A percentile compares a stretch with the other conserved stretches of the same genome.
Evolutionary conservation across 768 basidiomycete species (phyloP).

Genomic region (Collybia sp.): DNA sequence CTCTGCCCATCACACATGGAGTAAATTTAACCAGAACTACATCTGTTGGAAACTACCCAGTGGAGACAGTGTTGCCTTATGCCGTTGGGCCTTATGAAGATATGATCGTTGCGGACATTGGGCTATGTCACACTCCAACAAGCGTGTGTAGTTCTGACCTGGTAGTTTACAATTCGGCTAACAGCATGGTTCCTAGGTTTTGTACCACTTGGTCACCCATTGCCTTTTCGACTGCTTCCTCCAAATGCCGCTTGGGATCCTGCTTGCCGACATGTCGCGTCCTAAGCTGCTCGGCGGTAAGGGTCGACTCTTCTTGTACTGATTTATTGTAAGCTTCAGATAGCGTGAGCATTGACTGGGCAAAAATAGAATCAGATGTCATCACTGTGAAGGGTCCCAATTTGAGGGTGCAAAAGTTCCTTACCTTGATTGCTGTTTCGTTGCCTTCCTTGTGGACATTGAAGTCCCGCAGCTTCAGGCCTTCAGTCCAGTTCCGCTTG

Average conservation of each 20-base stretch:
- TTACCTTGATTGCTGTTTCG: conserved; percentile 92
- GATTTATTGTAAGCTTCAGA: conserved; percentile 97
- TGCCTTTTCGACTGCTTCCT: conserved; percentile 95
- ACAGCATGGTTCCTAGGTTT: conserved; percentile 90
- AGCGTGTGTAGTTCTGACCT: conserved; percentile 3
- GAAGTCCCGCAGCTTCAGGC: conserved; percentile 89
- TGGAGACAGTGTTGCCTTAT: conserved; percentile 6
- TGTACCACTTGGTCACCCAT: conserved; percentile 98
- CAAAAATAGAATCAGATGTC: conserved; percentile 11
- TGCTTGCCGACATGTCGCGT: conserved; percentile 97
- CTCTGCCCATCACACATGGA: neutral
- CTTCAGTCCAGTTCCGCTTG: conserved; percentile 99
- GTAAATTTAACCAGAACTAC: neutral
- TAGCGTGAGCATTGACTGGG: conserved; percentile 86
- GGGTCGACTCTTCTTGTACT: conserved; percentile 95
- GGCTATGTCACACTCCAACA: conserved; percentile 5
- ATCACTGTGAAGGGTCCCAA: conserved; percentile 4
- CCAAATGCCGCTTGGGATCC: conserved; percentile 96
- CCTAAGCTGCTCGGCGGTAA: conserved; percentile 90
- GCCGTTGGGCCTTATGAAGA: no score
- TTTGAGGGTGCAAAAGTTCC: conserved; percentile 13
- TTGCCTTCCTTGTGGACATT: conserved; percentile 83
- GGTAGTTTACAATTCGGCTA: conserved; percentile 73
- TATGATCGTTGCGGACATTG: conserved; percentile 3
- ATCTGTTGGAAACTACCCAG: neutral